Evolutionary conservation across 75 land plant species (phyloP), one percentile per base, ranked within the genome.

Genomic region (Isoetes taiwanensis): DNA sequence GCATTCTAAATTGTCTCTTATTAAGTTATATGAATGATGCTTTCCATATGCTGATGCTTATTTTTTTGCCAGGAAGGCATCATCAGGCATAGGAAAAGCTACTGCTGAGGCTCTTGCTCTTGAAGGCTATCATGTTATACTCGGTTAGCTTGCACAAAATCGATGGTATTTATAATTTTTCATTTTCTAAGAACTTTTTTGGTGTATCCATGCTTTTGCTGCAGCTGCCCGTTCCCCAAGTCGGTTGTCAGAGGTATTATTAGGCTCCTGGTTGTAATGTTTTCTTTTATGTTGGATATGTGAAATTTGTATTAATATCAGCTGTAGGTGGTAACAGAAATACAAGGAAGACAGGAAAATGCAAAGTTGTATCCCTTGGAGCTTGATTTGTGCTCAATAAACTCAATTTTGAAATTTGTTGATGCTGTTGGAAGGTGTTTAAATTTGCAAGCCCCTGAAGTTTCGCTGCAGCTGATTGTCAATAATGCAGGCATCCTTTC

Each of bases 11-110:
- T 2, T 25, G 4, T 43, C 8, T 9, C 24, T 25, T 20, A 43
- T 20, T 9, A 9, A 37, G 54, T 16, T 16, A 23, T 48, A 48
- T 56, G 30, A 29, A 33, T 52, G 10, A 55, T n/a, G n/a, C n/a
- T n/a, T n/a, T n/a, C n/a, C n/a, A n/a, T n/a, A n/a, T n/a, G n/a
- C n/a, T n/a, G n/a, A n/a, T n/a, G n/a, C n/a, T n/a, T n/a, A n/a
- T n/a, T 46, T 6, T 46, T 6, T 23, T 46, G 9, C 38, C n/a
- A n/a, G n/a, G 19, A 14, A 67, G 71, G 71, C 71, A 1, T 68
- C 71, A 23, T 68, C 71, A n/a, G 71, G 71, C 9, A 61, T 68
- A 12, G 71, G 71, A 5, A 63, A 55, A 39, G 71, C 66, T 34
- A 54, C 67, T 2, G 72, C 67, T 10, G 57, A 35, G 14, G 65